Evolutionary conservation across 805 yeast species (phyloP), one percentile per base, ranked within the genome.

Genomic region (Saturnispora dispora): DNA sequence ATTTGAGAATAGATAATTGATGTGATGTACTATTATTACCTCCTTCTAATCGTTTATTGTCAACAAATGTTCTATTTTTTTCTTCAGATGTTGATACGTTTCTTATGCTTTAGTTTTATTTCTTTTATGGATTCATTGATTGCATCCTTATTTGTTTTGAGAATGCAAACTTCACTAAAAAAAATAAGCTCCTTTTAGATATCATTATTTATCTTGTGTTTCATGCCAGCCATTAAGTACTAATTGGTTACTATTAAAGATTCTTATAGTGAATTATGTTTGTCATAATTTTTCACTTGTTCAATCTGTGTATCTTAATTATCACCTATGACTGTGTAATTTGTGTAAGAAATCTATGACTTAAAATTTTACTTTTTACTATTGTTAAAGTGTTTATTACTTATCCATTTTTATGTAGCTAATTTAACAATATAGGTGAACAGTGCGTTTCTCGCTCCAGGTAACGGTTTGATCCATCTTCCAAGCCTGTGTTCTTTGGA

Each of bases 401-500:
- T 25, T 23, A 40, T 22, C 5, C 2, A n/a, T 30, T 9, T 13
- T 20, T 35, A 30, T 43, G 25, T 33, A 5, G 45, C 25, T 13
- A 64, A 39, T 18, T 61, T 73, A 51, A 79, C 70, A 27, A 71
- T 71, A 52, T 75, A 78, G 9, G 82, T 77, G 58, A 74, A 79
- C 57, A 88, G 72, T 53, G 88, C 88, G 67, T 86, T 88, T 65
- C 91, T 79, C 30, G 85, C 83, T 7, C 86, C 86, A 25, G 73
- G 72, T 36, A 76, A 72, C 50, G 77, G 73, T 44, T 75, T 72
- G 25, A 82, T 66, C 96, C 96, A 90, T 64, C 97, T 82, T 37
- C 96, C 97, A 52, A 87, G 72, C 63, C 85, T 80, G 63, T 85
- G 96, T 68, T 91, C 96, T 66, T 90, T 88, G 40, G 91, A 78